Conservation (phyloP, 2,329 filamentous ascomycete genomes). For the Xylaria sp. region DNA sequence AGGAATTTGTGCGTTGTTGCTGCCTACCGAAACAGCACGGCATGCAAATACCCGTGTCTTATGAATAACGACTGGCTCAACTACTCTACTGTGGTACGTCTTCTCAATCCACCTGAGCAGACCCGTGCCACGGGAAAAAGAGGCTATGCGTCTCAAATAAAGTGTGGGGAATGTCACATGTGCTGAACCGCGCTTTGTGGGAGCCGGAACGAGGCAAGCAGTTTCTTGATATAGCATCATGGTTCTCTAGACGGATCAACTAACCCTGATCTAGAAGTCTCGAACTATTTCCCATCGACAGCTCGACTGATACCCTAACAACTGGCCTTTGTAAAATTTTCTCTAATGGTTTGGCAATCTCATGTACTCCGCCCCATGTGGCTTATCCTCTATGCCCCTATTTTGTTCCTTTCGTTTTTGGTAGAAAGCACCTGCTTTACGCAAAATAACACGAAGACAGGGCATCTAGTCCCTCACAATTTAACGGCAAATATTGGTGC, state of each 20-base stretch:
- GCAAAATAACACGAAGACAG: neutral
- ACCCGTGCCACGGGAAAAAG: neutral
- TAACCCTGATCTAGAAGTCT: no score
- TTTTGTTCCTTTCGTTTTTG: neutral
- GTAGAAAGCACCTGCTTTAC: slow-evolving; percentile 1
- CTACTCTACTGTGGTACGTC: neutral
- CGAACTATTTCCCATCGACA: neutral
- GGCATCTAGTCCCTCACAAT: slow-evolving; percentile 1
- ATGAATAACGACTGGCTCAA: neutral
- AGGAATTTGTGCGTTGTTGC: neutral
- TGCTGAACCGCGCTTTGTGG: neutral
- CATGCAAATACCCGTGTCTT: neutral
- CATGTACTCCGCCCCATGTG: neutral
- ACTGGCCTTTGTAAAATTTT: neutral
- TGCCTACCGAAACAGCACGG: neutral
- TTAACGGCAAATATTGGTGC: neutral
- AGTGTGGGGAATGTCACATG: neutral
- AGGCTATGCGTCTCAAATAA: slow-evolving; percentile 1
- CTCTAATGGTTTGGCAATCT: neutral
- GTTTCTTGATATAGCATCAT: neutral
- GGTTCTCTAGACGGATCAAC: neutral
- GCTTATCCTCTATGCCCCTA: neutral
- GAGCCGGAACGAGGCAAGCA: neutral
- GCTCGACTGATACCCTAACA: neutral
- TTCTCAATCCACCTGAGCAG: neutral